These are phyloP conservation scores for Phaeotremella fagi DNA, from an alignment of 768 basidiomycete genomes.

Conservation along the genomic window DNA sequence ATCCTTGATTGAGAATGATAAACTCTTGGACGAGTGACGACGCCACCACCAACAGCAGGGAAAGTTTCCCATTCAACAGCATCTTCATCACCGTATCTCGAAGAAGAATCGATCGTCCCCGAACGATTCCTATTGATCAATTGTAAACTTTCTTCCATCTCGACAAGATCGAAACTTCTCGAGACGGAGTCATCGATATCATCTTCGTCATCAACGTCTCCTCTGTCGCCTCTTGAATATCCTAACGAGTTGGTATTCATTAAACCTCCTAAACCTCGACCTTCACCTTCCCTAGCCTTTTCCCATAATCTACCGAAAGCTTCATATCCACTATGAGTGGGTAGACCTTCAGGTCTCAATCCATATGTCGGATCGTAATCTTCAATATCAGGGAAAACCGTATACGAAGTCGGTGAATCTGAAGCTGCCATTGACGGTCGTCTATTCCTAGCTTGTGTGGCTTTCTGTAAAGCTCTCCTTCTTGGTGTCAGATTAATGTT, in stretches of 20 bases:
- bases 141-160: conserved; percentile 31
- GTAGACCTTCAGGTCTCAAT: conserved; percentile 82
- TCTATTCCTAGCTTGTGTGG: conserved; percentile 15
- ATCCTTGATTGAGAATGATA: conserved; percentile 79
- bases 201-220: conserved; percentile 19
- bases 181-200: conserved; percentile 14
- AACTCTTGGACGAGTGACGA: conserved; percentile 75
- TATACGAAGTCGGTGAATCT: conserved; percentile 46
- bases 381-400: conserved; percentile 65
- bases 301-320: conserved; percentile 67
- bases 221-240: conserved; percentile 36
- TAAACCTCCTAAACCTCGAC: conserved; percentile 51
- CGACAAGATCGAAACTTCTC: conserved; percentile 38
- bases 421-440: conserved; percentile 22
- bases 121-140: not conserved
- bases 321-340: conserved; percentile 73
- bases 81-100: conserved; percentile 10
- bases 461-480: conserved; percentile 15
- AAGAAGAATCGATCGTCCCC: not conserved
- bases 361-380: conserved; percentile 96
- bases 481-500: conserved; percentile 22
- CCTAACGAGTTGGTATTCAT: conserved; percentile 48
- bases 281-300: conserved; percentile 39
- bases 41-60: conserved; percentile 87
- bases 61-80: conserved; percentile 73